Percentiles rank a stretch among this genome's conserved stretches.
These are phyloP conservation scores for Rubroboletus satanas DNA, from an alignment of 768 basidiomycete species.

Conservation along the genomic window DNA sequence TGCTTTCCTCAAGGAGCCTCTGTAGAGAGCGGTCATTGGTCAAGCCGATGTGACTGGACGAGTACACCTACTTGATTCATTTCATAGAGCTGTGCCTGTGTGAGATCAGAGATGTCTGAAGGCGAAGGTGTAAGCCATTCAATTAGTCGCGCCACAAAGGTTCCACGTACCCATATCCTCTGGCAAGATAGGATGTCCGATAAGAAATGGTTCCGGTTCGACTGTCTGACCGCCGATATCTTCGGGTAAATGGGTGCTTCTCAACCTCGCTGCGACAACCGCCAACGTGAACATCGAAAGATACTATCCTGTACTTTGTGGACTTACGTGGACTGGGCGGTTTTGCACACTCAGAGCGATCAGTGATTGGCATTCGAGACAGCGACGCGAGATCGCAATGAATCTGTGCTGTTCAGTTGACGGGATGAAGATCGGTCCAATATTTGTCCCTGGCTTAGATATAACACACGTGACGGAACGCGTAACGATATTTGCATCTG, in stretches of 20 bases:
- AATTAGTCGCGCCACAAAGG: not conserved
- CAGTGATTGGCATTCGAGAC: constrained; percentile 9
- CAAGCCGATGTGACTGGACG: not conserved
- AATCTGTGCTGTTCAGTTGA: not conserved
- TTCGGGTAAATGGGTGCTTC: constrained; percentile 24
- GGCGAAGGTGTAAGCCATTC: not conserved
- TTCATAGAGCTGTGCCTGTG: constrained; percentile 35
- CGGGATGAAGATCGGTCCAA: not conserved
- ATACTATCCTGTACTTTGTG: not conserved
- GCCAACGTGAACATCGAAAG: not conserved
- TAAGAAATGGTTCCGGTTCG: constrained; percentile 20
- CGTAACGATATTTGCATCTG: not conserved
- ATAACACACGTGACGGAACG: not conserved
- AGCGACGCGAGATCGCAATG: not conserved
- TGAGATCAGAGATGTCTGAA: constrained; percentile 33
- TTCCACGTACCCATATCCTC: constrained; percentile 28
- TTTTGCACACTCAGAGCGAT: not conserved
- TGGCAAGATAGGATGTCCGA: constrained; percentile 27
- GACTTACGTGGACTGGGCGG: constrained; percentile 29
- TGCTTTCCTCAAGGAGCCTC: constrained; percentile 40
- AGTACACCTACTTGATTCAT: constrained; percentile 36
- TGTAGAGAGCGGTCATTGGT: constrained; percentile 13
- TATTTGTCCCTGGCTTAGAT: not conserved
- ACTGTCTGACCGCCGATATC: constrained; percentile 4
- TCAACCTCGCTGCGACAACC: constrained; percentile 21